A percentile compares a stretch with the other conserved stretches of the same genome.
Conservation (phyloP, 2,329 filamentous ascomycete genomes). For the Pseudogymnoascus sp. region DNA sequence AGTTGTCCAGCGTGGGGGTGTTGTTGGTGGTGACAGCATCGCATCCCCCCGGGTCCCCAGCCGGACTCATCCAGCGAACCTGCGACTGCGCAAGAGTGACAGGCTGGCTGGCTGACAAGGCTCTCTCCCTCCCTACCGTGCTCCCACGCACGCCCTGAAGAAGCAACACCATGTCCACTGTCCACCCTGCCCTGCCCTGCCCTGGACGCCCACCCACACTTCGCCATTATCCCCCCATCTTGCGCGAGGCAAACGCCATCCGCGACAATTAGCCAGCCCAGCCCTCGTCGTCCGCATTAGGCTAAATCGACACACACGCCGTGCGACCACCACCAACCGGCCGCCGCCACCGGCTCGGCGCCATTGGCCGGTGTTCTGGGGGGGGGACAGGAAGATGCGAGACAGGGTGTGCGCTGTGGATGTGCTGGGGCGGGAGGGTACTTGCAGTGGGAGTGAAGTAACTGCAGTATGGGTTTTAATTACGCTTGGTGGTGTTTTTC, state of each 20-base stretch:
- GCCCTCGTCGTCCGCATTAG: not conserved
- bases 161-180: not conserved
- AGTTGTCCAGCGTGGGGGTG: not conserved
- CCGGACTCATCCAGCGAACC: not conserved
- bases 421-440: too few species aligned
- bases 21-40: not conserved
- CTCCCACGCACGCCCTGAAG: not conserved
- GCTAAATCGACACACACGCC: not conserved
- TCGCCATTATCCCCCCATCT: not conserved
- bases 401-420: too few species aligned
- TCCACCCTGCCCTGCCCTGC: too few species aligned
- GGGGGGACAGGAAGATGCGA: too few species aligned
- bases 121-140: too few species aligned
- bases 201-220: not conserved
- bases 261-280: not conserved
- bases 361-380: too few species aligned
- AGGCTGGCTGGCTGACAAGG: not conserved
- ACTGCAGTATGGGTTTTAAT: not conserved
- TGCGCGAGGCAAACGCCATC: not conserved
- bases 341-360: not conserved
- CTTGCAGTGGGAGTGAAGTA: not conserved
- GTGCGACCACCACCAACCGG: not conserved
- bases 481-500: not conserved
- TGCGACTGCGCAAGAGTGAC: not conserved
- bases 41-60: not conserved